Conservation (phyloP, 768 basidiomycete species). For the Amanita subjunquillea region DNA sequence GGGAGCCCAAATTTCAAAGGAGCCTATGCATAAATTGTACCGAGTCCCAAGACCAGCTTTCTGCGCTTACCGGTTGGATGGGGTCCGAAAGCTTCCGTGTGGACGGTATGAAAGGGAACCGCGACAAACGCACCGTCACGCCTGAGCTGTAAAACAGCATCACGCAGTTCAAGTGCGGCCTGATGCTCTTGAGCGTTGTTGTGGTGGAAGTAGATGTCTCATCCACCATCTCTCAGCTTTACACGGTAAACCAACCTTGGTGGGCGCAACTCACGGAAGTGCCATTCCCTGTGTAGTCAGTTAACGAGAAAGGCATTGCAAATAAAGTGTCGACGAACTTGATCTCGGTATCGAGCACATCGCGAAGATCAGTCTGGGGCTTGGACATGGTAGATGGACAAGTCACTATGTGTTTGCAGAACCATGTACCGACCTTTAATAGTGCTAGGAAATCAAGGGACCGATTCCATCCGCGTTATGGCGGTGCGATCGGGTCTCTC, state of each 20-base stretch:
- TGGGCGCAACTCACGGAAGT: slow-evolving; percentile 48
- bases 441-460: no score
- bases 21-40: slow-evolving; percentile 33
- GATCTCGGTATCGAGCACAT: slow-evolving; percentile 50
- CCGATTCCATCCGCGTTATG: no score
- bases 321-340: slow-evolving; percentile 30
- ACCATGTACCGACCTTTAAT: no score
- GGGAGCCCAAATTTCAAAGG: slow-evolving; percentile 77
- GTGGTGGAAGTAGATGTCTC: slow-evolving; percentile 78
- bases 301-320: not conserved
- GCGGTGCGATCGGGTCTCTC: no score
- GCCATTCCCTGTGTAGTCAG: slow-evolving; percentile 53
- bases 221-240: not conserved
- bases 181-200: slow-evolving; percentile 49
- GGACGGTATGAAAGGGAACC: slow-evolving; percentile 65
- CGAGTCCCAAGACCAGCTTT: not conserved
- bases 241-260: no score
- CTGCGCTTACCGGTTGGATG: slow-evolving; percentile 58
- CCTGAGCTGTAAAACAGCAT: slow-evolving; percentile 60
- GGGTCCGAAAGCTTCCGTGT: slow-evolving; percentile 58
- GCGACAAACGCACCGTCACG: slow-evolving; percentile 74
- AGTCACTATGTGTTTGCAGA: not conserved
- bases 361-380: slow-evolving; percentile 34
- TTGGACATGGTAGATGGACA: slow-evolving; percentile 2
- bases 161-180: slow-evolving; percentile 57